A percentile compares a stretch with the other conserved stretches of the same genome.
These are phyloP conservation scores for Cladosporium sp. DNA, from an alignment of 2,329 filamentous ascomycete species.

Conservation along the genomic window DNA sequence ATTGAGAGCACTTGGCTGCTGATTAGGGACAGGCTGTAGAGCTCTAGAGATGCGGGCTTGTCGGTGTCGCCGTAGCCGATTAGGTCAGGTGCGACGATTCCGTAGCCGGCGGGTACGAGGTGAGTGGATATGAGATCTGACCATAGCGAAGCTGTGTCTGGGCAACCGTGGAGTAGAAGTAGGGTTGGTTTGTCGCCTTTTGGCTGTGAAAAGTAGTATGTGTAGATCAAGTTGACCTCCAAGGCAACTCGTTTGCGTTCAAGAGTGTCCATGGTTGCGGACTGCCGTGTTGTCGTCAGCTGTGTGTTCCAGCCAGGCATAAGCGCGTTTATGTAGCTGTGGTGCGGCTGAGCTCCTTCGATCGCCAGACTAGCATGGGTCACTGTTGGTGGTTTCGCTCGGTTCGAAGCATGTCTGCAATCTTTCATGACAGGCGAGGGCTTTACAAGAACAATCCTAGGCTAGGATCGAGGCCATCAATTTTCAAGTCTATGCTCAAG, in stretches of 20 bases:
- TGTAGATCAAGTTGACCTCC: conserved; percentile 36
- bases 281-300: neutral
- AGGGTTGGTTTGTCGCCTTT: conserved; percentile 37
- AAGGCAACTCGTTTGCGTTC: neutral
- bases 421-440: neutral
- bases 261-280: neutral
- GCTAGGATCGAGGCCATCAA: neutral
- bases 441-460: neutral
- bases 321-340: neutral
- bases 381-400: neutral
- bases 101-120: conserved; percentile 42
- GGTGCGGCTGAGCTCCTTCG: conserved; percentile 5
- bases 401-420: neutral
- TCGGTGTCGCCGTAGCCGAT: conserved; percentile 39
- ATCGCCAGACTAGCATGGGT: neutral
- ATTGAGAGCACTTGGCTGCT: conserved; percentile 42
- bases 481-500: no score
- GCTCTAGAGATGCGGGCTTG: conserved; percentile 40
- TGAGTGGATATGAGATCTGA: conserved; percentile 38
- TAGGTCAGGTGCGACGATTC: conserved; percentile 39
- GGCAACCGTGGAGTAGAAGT: conserved; percentile 50
- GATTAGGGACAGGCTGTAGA: conserved; percentile 39
- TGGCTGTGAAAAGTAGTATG: conserved; percentile 39
- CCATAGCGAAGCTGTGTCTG: conserved; percentile 49
- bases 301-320: neutral